phyloP scores from a whole-genome alignment of 2,329 filamentous ascomycete genomes.

The Neofusicoccum ribis region DNA sequence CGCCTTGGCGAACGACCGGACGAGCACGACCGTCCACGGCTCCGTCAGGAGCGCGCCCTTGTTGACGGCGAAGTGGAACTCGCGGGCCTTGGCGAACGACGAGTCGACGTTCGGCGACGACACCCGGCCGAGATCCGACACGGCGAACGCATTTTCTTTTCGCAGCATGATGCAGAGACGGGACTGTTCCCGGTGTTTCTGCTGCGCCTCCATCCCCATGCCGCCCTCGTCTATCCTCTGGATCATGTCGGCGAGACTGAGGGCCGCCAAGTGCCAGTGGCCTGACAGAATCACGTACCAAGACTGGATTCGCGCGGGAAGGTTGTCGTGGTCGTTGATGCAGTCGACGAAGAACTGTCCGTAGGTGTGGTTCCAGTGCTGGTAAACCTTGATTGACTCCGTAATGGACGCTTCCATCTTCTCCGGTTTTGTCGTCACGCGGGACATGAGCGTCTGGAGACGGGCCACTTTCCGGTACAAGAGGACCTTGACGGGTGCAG shows the following conservation, averaged over 20 bases:
- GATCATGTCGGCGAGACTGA: slow-evolving; percentile 57
- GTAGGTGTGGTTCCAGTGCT: slow-evolving; percentile 57
- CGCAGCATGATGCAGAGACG: slow-evolving; percentile 45
- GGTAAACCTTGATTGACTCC: slow-evolving; percentile 52
- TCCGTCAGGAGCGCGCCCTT: slow-evolving; percentile 60
- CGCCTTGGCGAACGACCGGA: slow-evolving; percentile 55
- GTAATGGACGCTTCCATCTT: slow-evolving; percentile 52
- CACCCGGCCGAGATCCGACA: slow-evolving; percentile 52
- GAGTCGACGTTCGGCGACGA: slow-evolving; percentile 39
- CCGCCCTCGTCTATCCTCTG: slow-evolving; percentile 50
- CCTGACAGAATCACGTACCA: slow-evolving; percentile 61
- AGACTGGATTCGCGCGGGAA: slow-evolving; percentile 57
- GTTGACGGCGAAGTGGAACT: slow-evolving; percentile 56
- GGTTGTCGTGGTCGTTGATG: slow-evolving; percentile 49
- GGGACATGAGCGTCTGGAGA: slow-evolving; percentile 55
- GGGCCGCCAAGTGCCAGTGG: slow-evolving; percentile 59
- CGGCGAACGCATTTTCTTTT: slow-evolving; percentile 45
- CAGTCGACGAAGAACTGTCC: slow-evolving; percentile 55
- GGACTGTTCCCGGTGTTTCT: slow-evolving; percentile 28
- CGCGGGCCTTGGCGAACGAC: slow-evolving; percentile 36
- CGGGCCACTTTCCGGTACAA: slow-evolving; percentile 58
- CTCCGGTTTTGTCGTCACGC: slow-evolving; percentile 33
- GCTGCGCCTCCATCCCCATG: slow-evolving; percentile 27
- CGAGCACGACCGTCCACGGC: slow-evolving; percentile 60
- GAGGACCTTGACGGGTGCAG: slow-evolving; percentile 60